Conservation (phyloP, 148 eudicot species). For the Silene conica region DNA sequence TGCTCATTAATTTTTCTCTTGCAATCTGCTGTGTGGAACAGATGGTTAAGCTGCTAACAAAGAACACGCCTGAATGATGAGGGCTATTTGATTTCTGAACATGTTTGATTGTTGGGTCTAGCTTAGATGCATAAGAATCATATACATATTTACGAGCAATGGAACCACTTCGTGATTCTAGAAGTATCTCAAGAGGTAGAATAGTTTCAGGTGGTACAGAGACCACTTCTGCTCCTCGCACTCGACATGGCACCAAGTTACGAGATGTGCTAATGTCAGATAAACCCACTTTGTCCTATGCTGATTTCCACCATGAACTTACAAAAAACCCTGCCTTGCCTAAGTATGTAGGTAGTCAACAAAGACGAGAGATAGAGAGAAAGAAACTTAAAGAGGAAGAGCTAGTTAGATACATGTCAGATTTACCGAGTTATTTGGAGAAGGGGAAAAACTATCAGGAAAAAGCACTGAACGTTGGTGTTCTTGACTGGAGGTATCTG, state of each 20-base stretch:
- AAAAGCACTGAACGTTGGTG: conserved; percentile 74
- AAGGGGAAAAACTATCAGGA: conserved; percentile 53
- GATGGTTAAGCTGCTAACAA: conserved; percentile 11
- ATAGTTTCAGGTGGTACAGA: conserved; percentile 27
- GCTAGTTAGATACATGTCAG: conserved; percentile 77
- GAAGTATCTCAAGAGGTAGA: conserved; percentile 25
- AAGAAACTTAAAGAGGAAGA: conserved; percentile 49
- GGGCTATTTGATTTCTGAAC: conserved; percentile 4
- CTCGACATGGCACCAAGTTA: conserved; percentile 42
- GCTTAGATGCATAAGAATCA: conserved; percentile 20
- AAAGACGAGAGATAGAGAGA: conserved; percentile 32
- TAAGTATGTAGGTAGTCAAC: conserved; percentile 30
- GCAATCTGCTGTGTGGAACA: conserved; percentile 8
- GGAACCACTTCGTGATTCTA: conserved; percentile 23
- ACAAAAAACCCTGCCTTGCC: conserved; percentile 30
- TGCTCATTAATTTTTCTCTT: conserved; percentile 3
- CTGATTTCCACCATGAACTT: conserved; percentile 51
- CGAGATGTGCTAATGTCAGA: conserved; percentile 47
- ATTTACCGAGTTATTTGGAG: conserved; percentile 70
- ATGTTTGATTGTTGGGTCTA: conserved; percentile 6
- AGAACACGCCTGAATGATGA: conserved; percentile 2
- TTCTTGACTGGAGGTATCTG: conserved; percentile 66
- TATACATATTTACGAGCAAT: conserved; percentile 19
- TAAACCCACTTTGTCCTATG: conserved; percentile 39
- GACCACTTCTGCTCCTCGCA: conserved; percentile 26